phyloP scores from a whole-genome alignment of 2,329 filamentous ascomycete genomes.

The Pyrenochaeta sp. region DNA sequence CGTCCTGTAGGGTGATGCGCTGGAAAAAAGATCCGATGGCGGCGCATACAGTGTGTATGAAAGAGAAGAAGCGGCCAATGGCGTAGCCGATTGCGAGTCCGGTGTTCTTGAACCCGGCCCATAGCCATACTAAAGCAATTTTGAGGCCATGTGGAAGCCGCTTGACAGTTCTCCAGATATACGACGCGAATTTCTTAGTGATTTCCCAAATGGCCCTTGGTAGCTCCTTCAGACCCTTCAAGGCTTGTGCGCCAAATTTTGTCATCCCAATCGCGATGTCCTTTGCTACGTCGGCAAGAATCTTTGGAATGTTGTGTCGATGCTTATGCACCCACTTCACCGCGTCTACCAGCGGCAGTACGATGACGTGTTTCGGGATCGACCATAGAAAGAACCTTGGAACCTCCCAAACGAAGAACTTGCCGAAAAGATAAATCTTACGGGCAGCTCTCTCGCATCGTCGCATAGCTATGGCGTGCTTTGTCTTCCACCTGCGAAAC shows the following conservation, averaged over 20 bases:
- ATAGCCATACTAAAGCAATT: slow-evolving; percentile 19
- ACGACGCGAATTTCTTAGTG: slow-evolving; percentile 4
- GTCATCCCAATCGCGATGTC: background rate
- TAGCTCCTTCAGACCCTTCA: slow-evolving; percentile 7
- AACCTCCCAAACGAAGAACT: slow-evolving; percentile 14
- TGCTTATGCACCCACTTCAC: slow-evolving; percentile 17
- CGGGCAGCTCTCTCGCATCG: slow-evolving; percentile 8
- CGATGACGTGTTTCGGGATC: slow-evolving; percentile 16
- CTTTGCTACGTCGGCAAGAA: slow-evolving; percentile 6
- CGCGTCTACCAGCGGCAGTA: slow-evolving; percentile 5
- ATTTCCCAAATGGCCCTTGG: slow-evolving; percentile 11
- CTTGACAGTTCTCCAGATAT: slow-evolving; percentile 5
- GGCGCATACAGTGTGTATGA: slow-evolving; percentile 20
- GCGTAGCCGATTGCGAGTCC: slow-evolving; percentile 7
- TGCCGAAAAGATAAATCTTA: slow-evolving; percentile 11
- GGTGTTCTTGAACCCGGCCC: slow-evolving; percentile 16
- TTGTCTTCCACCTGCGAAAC: slow-evolving; percentile 23
- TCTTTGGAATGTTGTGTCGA: slow-evolving; percentile 15
- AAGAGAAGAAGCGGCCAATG: slow-evolving; percentile 16
- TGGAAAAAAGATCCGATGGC: slow-evolving; percentile 21
- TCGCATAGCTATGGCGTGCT: slow-evolving; percentile 17
- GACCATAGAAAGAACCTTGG: slow-evolving; percentile 24
- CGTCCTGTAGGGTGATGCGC: slow-evolving; percentile 19
- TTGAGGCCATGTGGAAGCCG: slow-evolving; percentile 14
- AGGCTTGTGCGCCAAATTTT: background rate